phyloP scores from a whole-genome alignment of 2,329 filamentous ascomycete genomes.

The Cryphonectria japonica region DNA sequence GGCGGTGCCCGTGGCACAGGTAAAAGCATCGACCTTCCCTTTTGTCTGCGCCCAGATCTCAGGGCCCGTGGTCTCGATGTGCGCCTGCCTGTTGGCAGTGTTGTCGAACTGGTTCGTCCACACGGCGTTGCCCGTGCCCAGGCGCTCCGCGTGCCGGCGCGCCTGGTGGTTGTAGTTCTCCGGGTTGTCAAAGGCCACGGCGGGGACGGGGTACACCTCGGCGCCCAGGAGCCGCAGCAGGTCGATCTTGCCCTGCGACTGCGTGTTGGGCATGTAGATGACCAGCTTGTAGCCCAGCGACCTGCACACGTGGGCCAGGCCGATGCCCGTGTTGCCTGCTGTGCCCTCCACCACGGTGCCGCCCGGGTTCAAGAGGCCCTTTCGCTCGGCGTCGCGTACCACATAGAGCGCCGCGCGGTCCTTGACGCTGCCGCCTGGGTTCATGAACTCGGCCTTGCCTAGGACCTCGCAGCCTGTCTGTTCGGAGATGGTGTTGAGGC shows the following conservation, averaged over 20 bases:
- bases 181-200: slow-evolving; percentile 92
- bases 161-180: slow-evolving; percentile 99
- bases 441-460: slow-evolving; percentile 98
- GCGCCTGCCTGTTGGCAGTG: slow-evolving; percentile 86
- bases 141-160: slow-evolving; percentile 78
- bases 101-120: slow-evolving; percentile 99
- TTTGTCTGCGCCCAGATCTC: slow-evolving; percentile 95
- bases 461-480: slow-evolving; percentile 93
- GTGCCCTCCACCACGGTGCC: slow-evolving; percentile 97
- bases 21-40: slow-evolving; percentile 90
- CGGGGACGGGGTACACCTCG: slow-evolving; percentile 94
- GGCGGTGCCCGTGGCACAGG: slow-evolving; percentile 89
- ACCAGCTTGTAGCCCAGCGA: slow-evolving; percentile 91
- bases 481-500: slow-evolving; percentile 83
- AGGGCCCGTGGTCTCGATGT: slow-evolving; percentile 95
- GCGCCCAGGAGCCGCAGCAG: slow-evolving; percentile 87
- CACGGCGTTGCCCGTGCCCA: slow-evolving; percentile 86
- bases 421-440: slow-evolving; percentile 94
- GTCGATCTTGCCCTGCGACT: slow-evolving; percentile 97
- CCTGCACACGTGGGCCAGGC: slow-evolving; percentile 93
- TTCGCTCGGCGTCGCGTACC: slow-evolving; percentile 90
- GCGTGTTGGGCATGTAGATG: slow-evolving; percentile 99
- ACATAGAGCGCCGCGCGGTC: slow-evolving; percentile 95
- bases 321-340: slow-evolving; percentile 96
- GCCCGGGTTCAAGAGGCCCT: slow-evolving; percentile 77